A percentile compares a stretch with the other conserved stretches of the same genome.
phyloP scores from a whole-genome alignment of 768 basidiomycete genomes.

The Gymnopilus junonius region DNA sequence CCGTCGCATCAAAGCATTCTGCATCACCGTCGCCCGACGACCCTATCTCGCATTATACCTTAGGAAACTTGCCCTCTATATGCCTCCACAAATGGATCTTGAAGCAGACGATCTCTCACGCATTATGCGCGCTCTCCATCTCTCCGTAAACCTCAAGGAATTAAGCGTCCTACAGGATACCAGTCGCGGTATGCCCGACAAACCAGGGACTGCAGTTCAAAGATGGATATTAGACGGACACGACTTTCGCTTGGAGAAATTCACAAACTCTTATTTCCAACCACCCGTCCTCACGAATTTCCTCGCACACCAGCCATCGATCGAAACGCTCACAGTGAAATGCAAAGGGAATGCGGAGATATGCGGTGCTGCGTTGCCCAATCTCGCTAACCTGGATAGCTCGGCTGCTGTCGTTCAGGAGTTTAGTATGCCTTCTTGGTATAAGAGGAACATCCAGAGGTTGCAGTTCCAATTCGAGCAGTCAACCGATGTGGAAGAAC shows the following conservation, averaged over 20 bases:
- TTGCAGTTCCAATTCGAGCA: slow-evolving; percentile 21
- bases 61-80: slow-evolving; percentile 14
- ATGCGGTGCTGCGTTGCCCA: slow-evolving; percentile 14
- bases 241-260: slow-evolving; percentile 21
- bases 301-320: slow-evolving; percentile 15
- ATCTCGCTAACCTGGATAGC: slow-evolving; percentile 18
- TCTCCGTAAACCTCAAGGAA: slow-evolving; percentile 21
- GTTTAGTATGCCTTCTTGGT: slow-evolving; percentile 16
- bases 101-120: slow-evolving; percentile 22
- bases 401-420: slow-evolving; percentile 19
- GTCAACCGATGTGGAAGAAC: slow-evolving; percentile 22
- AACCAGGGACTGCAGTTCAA: slow-evolving; percentile 17
- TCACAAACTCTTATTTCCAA: slow-evolving; percentile 28
- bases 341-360: slow-evolving; percentile 4
- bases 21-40: slow-evolving; percentile 15
- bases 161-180: slow-evolving; percentile 16
- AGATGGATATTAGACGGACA: slow-evolving; percentile 27
- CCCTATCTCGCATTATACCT: slow-evolving; percentile 21
- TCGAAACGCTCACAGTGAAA: slow-evolving; percentile 13
- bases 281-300: slow-evolving; percentile 17
- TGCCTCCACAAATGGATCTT: slow-evolving; percentile 23
- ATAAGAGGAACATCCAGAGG: slow-evolving; percentile 16
- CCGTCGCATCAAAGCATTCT: slow-evolving; percentile 24
- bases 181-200: neutral
- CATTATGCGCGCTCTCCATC: slow-evolving; percentile 18